Evolutionary conservation across 768 basidiomycete species (phyloP), one percentile per base, ranked within the genome.

Genomic region (Tulasnella sp.): DNA sequence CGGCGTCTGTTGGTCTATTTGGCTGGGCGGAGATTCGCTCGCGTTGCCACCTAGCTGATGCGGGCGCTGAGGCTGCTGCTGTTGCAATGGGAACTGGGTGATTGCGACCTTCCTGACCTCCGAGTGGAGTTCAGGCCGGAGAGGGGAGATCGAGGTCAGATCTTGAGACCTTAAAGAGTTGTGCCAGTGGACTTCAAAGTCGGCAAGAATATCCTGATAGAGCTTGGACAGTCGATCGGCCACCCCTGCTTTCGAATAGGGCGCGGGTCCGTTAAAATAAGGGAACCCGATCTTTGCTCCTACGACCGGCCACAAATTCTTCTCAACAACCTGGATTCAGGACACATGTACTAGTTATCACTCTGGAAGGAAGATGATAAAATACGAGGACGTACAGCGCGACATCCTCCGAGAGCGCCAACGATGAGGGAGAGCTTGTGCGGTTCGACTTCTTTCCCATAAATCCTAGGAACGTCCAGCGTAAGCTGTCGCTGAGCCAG

Each of bases 221-320:
- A 76, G 39, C 32, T 44, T 44, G 55, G 67, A 35, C 29, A 76
- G 51, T 20, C 39, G 51, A 1, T 76, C 55, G 7, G 57, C 75
- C 10, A 76, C 75, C 39, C 69, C 46, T 4, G 75, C 3, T 37
- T 40, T 61, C 0, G 75, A 46, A 23, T 76, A 40, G 40, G 40
- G 46, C 13, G 37, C 1, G 0, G 46, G 5, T 3, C 75, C 75
- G 32, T 70, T 70, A 23, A 57, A 61, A 37, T 76, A 35, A 23
- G 75, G 55, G 75, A 69, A 76, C 7, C 75, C 75, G 32, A 76
- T 76, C 39, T 61, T 76, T 9, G 55, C 75, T 18, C 75, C 75
- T 9, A 76, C 57, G 9, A 76, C 13, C 37, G 29, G 48, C 75
- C 75, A 76, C 57, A 23, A 55, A 3, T 16, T 70, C 51, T 29